Evolutionary conservation across 495 filamentous ascomycete genomes (phyloP), one percentile per base, ranked within the genome.

Genomic region (Penicillium goetzii): DNA sequence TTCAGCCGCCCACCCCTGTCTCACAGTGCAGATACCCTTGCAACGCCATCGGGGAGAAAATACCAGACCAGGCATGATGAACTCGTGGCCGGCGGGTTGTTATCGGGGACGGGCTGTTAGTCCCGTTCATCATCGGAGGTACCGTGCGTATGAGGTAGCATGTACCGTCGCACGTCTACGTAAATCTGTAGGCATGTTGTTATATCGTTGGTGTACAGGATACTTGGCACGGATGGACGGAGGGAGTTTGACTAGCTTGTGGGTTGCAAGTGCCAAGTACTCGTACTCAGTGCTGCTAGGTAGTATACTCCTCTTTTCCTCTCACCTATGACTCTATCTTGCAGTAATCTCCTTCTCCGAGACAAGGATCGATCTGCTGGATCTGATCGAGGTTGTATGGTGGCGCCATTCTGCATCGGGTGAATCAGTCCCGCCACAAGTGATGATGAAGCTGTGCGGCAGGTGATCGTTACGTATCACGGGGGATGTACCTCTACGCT

Each of bases 391-490:
- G 23, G 25, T 40, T 2, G 14, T n/a, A 12, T 50, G 50, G n/a
- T 51, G 40, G 36, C 58, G 43, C 63, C 66, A 66, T 68, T 51
- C 70, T 70, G 49, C 21, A 71, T 73, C 38, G 55, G 70, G 70
- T 59, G 56, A 71, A 71, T 61, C 23, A 58, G 62, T 71, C 70
- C 68, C 45, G 57, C 57, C 43, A 50, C 23, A 25, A 28, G 47
- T 17, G 11, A 50, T 50, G 47, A 26, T 28, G 47, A 26, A 17
- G 25, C 23, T 21, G 47, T 26, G 23, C 23, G 47, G 47, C 23
- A 15, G 47, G 12, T 28, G 47, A 45, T 45, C 19, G n/a, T 45
- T 45, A 45, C 41, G 30, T 32, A 32, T 32, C 30, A 45, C 41
- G 9, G n/a, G 8, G n/a, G 19, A 40, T 40, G 36, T 40, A 40